These are phyloP conservation scores for Dactylonectria estremocensis DNA, from an alignment of 2,329 filamentous ascomycete species.

Conservation along the genomic window DNA sequence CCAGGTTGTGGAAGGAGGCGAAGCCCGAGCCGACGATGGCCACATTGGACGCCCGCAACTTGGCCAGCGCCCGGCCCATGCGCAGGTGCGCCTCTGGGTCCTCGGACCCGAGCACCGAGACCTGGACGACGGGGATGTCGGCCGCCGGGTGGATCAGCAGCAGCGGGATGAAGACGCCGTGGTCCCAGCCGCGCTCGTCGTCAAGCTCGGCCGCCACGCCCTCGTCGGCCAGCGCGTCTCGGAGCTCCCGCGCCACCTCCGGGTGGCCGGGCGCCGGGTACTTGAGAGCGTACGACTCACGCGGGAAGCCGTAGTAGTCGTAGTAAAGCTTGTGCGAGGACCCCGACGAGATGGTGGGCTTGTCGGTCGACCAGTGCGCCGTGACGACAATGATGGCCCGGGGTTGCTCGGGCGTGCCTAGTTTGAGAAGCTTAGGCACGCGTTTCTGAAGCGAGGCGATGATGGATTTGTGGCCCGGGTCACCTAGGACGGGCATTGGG, in stretches of 20 bases:
- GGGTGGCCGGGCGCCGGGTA: slow-evolving; percentile 72
- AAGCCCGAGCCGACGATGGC: slow-evolving; percentile 74
- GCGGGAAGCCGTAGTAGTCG: slow-evolving; percentile 73
- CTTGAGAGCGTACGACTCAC: slow-evolving; percentile 67
- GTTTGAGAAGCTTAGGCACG: slow-evolving; percentile 69
- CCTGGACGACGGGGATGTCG: slow-evolving; percentile 69
- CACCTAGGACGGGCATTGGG: slow-evolving; percentile 71
- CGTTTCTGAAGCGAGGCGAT: slow-evolving; percentile 66
- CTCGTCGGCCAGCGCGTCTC: slow-evolving; percentile 60
- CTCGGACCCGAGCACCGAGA: slow-evolving; percentile 69
- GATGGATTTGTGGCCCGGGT: slow-evolving; percentile 67
- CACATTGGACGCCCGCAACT: slow-evolving; percentile 67
- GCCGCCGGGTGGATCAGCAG: slow-evolving; percentile 68
- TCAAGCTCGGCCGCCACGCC: slow-evolving; percentile 62
- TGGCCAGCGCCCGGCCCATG: slow-evolving; percentile 67
- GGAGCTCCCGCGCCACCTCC: slow-evolving; percentile 65
- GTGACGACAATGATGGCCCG: slow-evolving; percentile 71
- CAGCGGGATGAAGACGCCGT: slow-evolving; percentile 73
- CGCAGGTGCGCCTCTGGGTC: slow-evolving; percentile 63
- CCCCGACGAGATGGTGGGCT: slow-evolving; percentile 67
- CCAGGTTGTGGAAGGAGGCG: slow-evolving; percentile 70
- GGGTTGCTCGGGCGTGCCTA: slow-evolving; percentile 65
- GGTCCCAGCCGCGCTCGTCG: slow-evolving; percentile 67
- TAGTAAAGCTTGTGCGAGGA: slow-evolving; percentile 65
- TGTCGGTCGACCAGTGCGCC: slow-evolving; percentile 68